Conservation (phyloP, 1,139 yeast species). For the Arxiozyma heterogenica region DNA sequence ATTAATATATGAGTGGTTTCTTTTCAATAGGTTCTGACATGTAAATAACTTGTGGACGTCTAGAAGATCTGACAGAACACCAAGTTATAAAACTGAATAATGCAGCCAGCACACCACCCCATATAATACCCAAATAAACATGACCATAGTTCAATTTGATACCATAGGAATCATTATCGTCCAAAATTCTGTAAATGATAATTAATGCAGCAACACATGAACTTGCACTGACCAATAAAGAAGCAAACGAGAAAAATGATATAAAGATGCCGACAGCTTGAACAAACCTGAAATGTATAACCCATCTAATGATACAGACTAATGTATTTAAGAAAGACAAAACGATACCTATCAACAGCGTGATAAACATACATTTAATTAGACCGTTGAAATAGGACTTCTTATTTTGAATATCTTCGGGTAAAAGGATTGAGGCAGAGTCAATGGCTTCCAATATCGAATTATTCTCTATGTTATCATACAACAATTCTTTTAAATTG, state of each 20-base stretch:
- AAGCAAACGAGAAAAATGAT: constrained; percentile 16
- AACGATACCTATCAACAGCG: constrained; percentile 23
- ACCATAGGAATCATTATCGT: constrained; percentile 20
- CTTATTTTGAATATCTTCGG: constrained; percentile 18
- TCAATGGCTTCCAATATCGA: constrained; percentile 13
- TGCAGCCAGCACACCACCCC: constrained; percentile 25
- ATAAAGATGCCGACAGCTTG: constrained; percentile 19
- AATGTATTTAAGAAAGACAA: constrained; percentile 16
- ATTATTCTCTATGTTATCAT: constrained; percentile 20
- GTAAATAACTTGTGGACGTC: constrained; percentile 7
- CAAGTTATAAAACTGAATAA: constrained; percentile 19
- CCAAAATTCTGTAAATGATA: constrained; percentile 17
- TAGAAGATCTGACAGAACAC: constrained; percentile 18
- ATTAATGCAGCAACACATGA: constrained; percentile 24
- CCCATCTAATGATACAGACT: constrained; percentile 19
- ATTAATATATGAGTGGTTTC: constrained; percentile 13
- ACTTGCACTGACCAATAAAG: constrained; percentile 22
- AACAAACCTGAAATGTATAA: constrained; percentile 17
- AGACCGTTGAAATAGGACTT: constrained; percentile 20
- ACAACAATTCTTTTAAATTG: constrained; percentile 17
- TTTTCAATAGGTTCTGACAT: constrained; percentile 17
- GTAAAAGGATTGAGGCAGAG: constrained; percentile 19
- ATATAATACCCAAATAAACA: constrained; percentile 18
- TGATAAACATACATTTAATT: constrained; percentile 25
- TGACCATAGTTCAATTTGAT: constrained; percentile 19